Evolutionary conservation across 345 rosid species (phyloP).

Genomic region (Microthlaspi erraticum): DNA sequence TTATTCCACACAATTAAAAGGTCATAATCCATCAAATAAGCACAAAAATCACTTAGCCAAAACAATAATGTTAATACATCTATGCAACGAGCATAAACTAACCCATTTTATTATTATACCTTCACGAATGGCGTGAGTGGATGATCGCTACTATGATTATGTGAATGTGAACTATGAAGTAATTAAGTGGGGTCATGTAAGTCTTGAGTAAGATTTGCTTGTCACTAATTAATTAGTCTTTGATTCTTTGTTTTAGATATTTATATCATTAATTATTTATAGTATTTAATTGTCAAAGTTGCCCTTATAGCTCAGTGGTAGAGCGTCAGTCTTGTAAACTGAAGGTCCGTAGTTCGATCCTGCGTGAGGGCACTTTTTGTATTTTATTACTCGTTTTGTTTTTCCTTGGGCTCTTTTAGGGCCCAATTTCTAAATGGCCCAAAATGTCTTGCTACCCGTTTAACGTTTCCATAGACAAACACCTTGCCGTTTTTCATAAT

Average conservation of each 20-base stretch:
- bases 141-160: no score
- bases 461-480: neutral
- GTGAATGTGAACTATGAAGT: no score
- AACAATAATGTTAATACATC: neutral
- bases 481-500: slow-evolving; percentile 21
- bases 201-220: no score
- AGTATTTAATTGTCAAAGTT: neutral
- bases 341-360: slow-evolving; percentile 88
- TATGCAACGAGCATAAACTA: neutral
- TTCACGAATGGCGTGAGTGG: slow-evolving; percentile 77
- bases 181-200: no score
- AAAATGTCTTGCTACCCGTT: slow-evolving; percentile 8
- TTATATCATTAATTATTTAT: no score
- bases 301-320: slow-evolving; percentile 79
- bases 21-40: neutral
- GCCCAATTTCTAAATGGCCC: neutral
- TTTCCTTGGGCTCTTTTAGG: neutral
- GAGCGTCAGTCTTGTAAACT: slow-evolving; percentile 93
- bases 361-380: slow-evolving; percentile 72
- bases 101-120: slow-evolving; percentile 51
- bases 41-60: neutral
- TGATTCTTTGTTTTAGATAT: no score
- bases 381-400: no score
- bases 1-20: slow-evolving; percentile 19
- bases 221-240: no score